Evolutionary conservation across 768 basidiomycete genomes (phyloP), one percentile per base, ranked within the genome.

Genomic region (Russula earlei): DNA sequence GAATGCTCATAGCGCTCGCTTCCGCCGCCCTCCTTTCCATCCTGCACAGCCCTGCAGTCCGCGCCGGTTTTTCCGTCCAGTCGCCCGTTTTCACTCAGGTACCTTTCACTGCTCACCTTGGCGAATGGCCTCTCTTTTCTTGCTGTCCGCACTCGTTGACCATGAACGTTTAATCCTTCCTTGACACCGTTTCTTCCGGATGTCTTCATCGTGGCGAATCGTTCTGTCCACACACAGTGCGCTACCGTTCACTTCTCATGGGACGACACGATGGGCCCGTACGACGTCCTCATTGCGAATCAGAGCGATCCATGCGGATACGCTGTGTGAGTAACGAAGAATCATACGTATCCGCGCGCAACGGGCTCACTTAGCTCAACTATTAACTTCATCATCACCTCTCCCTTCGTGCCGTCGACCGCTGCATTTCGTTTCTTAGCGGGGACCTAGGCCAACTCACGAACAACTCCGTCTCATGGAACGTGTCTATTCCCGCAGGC

Each of bases 1-100:
- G 17, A 56, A 91, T 90, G 88, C 83, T 82, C 78, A 72, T 80
- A 74, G 86, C 88, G 72, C 71, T 90, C 86, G 49, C 87, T 87
- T 77, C 78, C 58, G 67, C 80, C 72, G 69, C 77, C 66, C 66
- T 74, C 62, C 72, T 82, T 62, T 71, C 82, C 68, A 76, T 77
- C 68, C 63, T 10, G 29, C 7, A 10, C n/a, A n/a, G 80, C 65
- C 73, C 66, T 60, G 72, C 72, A 66, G 82, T 73, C 52, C 62
- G 77, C 52, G 82, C 86, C 55, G 73, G 70, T 19, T 77, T 87
- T 62, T 65, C 70, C 40, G 71, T 88, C 64, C 66, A 64, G 61
- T 77, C 77, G 24, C 83, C 85, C 38, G 9, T 50, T 4, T 61
- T 85, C 45, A 69, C 67, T 59, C 81, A 85, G 75, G 85, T 84